phyloP scores from a whole-genome alignment of 2,329 filamentous ascomycete species.

The Cadophora malorum region DNA sequence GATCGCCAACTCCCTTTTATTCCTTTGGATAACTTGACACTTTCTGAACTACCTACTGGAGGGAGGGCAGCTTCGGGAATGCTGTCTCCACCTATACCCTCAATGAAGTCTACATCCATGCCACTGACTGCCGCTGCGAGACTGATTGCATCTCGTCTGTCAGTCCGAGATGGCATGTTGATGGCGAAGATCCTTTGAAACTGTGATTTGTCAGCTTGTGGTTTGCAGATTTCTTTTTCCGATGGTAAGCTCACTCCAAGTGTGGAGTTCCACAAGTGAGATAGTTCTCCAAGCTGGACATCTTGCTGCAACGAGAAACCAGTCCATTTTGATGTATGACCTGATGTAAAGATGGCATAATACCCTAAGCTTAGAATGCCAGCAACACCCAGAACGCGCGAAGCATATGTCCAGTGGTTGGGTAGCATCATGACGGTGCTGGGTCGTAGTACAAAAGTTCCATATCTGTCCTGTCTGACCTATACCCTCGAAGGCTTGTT shows the following conservation, averaged over 20 bases:
- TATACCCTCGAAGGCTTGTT: too few relatives aligned
- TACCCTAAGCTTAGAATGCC: constrained; percentile 1
- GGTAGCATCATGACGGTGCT: neutral
- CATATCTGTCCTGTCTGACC: neutral
- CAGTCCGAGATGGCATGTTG: constrained; percentile 34
- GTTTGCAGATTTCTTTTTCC: neutral
- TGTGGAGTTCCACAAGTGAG: constrained; percentile 18
- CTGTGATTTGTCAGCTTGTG: constrained; percentile 17
- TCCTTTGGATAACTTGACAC: constrained; percentile 30
- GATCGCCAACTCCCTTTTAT: constrained; percentile 35
- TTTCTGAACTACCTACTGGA: constrained; percentile 26
- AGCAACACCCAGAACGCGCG: neutral
- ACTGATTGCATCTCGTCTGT: constrained; percentile 33
- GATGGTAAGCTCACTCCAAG: constrained; percentile 14
- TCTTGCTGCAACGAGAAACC: neutral
- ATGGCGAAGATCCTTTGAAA: constrained; percentile 37
- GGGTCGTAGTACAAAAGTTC: neutral
- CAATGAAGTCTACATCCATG: constrained; percentile 32
- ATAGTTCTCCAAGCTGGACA: neutral
- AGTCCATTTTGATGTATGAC: constrained; percentile 6
- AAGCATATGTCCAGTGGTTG: constrained; percentile 8
- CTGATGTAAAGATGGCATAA: constrained; percentile 8
- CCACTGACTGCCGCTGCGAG: constrained; percentile 31
- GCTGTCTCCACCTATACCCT: constrained; percentile 29
- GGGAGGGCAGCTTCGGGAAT: constrained; percentile 32